These are phyloP conservation scores for Chimonanthus salicifolius DNA, from an alignment of 164 flowering plant genomes.

Conservation along the genomic window DNA sequence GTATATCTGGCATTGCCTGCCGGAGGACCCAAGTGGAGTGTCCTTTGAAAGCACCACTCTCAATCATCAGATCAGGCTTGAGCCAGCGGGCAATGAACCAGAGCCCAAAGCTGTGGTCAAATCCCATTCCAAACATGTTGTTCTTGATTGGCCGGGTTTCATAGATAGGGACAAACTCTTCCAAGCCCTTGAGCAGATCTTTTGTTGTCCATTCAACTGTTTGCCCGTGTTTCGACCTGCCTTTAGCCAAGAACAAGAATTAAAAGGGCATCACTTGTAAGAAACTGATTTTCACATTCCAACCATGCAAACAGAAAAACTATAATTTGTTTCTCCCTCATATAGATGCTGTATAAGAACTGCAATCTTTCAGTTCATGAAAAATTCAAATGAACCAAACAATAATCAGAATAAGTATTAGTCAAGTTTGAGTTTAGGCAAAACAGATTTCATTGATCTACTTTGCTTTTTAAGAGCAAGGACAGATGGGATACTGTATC, in stretches of 20 bases:
- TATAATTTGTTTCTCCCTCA: no score
- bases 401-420: no score
- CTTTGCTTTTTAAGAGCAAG: no score
- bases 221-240: slow-evolving; percentile 97
- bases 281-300: not conserved
- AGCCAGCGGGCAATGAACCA: slow-evolving; percentile 96
- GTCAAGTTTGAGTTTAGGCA: no score
- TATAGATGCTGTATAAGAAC: no score
- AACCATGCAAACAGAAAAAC: not conserved
- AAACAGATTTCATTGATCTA: no score
- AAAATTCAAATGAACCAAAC: no score
- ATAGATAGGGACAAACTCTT: slow-evolving; percentile 93
- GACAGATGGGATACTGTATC: no score
- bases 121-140: slow-evolving; percentile 97
- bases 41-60: slow-evolving; percentile 98
- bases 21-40: slow-evolving; percentile 98
- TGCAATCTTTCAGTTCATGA: no score
- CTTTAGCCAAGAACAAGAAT: slow-evolving; percentile 72
- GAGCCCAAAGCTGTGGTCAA: slow-evolving; percentile 98
- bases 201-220: slow-evolving; percentile 86
- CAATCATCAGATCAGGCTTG: slow-evolving; percentile 90
- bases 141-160: slow-evolving; percentile 90
- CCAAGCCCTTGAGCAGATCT: slow-evolving; percentile 85
- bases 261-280: slow-evolving; percentile 23
- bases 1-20: slow-evolving; percentile 87